phyloP scores from a whole-genome alignment of 2,329 filamentous ascomycete species.

The Botrytis elliptica region DNA sequence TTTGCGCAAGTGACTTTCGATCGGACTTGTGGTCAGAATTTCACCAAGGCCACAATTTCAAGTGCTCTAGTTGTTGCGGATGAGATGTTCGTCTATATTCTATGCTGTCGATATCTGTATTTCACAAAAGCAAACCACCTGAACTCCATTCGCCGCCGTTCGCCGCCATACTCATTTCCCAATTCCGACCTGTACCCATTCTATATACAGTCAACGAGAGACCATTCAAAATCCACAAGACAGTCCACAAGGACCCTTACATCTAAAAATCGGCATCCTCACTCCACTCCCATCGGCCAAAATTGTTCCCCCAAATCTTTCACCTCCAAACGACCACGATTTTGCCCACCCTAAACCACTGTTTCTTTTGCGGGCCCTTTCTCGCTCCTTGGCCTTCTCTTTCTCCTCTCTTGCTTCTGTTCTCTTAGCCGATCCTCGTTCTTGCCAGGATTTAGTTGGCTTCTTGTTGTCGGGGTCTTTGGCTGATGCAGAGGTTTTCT shows the following conservation, averaged over 20 bases:
- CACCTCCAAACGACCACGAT: constrained; percentile 18
- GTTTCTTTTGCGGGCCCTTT: constrained; percentile 11
- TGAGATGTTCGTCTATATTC: not conserved
- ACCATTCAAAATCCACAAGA: not conserved
- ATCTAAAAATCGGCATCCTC: constrained; percentile 15
- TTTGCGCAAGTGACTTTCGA: not conserved
- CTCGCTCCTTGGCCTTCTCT: constrained; percentile 1
- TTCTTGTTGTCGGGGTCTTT: not conserved
- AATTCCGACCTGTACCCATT: not conserved
- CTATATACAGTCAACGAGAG: not conserved
- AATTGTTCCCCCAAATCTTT: constrained; percentile 8
- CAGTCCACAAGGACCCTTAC: constrained; percentile 12
- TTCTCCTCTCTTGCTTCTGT: not conserved
- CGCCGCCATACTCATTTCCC: not conserved
- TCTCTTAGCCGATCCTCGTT: not conserved
- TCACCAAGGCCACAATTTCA: not conserved
- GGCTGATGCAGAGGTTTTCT: not conserved
- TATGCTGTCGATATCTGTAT: not conserved
- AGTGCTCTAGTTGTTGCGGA: not conserved
- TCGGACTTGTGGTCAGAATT: not conserved
- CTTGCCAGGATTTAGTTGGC: not conserved
- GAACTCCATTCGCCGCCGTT: not conserved
- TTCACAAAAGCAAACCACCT: not conserved
- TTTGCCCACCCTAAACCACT: constrained; percentile 14
- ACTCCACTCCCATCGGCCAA: constrained; percentile 15